A percentile compares a stretch with the other conserved stretches of the same genome.
Evolutionary conservation across 2,329 filamentous ascomycete genomes (phyloP).

Genomic region (Stagonosporopsis vannaccii): DNA sequence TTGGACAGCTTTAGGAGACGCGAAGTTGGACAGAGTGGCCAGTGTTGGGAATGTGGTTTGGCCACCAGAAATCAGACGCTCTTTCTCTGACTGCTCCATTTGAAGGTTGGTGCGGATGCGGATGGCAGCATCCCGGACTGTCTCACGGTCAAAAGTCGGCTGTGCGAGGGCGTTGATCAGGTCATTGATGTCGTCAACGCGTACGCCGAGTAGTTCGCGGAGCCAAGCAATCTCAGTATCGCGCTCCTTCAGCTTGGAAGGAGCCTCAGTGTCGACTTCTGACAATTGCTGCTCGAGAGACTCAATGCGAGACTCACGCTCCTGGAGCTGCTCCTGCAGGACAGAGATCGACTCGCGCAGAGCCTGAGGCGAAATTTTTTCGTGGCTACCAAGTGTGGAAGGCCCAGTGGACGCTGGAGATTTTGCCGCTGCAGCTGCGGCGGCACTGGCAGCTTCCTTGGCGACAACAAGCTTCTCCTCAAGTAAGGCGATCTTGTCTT

Average conservation of each 20-base stretch:
- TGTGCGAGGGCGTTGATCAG: conserved; percentile 81
- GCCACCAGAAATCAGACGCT: conserved; percentile 76
- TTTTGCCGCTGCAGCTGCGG: conserved; percentile 71
- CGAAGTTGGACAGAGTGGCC: conserved; percentile 76
- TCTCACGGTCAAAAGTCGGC: conserved; percentile 77
- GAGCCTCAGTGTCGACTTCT: conserved; percentile 76
- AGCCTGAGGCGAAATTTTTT: conserved; percentile 93
- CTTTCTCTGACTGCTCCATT: conserved; percentile 97
- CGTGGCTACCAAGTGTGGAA: conserved; percentile 61
- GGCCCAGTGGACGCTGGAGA: conserved; percentile 54
- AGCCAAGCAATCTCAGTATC: conserved; percentile 96
- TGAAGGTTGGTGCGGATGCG: conserved; percentile 92
- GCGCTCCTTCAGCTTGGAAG: conserved; percentile 84
- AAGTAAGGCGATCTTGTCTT: conserved; percentile 83
- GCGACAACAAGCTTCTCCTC: conserved; percentile 92
- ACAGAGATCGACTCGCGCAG: conserved; percentile 96
- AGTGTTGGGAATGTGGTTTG: conserved; percentile 72
- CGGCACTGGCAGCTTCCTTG: conserved; percentile 84
- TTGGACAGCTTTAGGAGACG: conserved; percentile 83
- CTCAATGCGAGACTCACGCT: conserved; percentile 89
- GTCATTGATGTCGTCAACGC: conserved; percentile 90
- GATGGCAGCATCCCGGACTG: conserved; percentile 88
- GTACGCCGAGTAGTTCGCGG: conserved; percentile 88
- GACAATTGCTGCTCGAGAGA: conserved; percentile 77
- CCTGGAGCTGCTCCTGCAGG: conserved; percentile 94